Percentiles rank a stretch among this genome's conserved stretches.
These are phyloP conservation scores for Physcomitrium patens DNA, from an alignment of 225 moss, liverwort and hornwort species.

Conservation along the genomic window DNA sequence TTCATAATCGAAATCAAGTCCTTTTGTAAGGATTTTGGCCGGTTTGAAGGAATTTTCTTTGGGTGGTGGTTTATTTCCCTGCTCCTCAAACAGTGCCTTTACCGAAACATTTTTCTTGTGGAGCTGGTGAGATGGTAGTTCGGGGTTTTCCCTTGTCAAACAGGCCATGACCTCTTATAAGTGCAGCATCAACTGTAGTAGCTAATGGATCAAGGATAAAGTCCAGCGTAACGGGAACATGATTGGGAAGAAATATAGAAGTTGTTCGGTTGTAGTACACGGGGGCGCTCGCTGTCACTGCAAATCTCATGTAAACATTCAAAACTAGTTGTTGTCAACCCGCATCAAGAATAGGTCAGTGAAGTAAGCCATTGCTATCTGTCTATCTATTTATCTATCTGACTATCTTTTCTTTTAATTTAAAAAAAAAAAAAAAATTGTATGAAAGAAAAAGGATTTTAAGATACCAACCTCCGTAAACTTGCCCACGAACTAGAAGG, in stretches of 20 bases:
- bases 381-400: too few relatives aligned
- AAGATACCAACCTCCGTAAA: conserved; percentile 60
- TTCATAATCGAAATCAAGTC: conserved; percentile 23
- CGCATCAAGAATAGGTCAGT: background rate
- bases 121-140: conserved; percentile 8
- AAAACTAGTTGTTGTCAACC: background rate
- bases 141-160: background rate
- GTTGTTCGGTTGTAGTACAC: conserved; percentile 61
- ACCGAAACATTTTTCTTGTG: conserved; percentile 12
- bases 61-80: background rate
- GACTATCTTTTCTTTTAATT: too few relatives aligned
- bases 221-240: conserved; percentile 53
- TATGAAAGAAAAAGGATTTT: conserved; percentile 3
- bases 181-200: conserved; percentile 22
- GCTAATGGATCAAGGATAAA: conserved; percentile 68
- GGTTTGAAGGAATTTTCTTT: conserved; percentile 15
- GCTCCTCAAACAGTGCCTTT: background rate
- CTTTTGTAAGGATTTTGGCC: conserved; percentile 34
- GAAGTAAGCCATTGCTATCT: background rate
- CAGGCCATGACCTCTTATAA: conserved; percentile 6
- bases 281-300: conserved; percentile 72
- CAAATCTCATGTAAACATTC: conserved; percentile 12
- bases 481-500: conserved; percentile 71
- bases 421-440: too few relatives aligned
- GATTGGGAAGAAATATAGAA: conserved; percentile 52